Evolutionary conservation across 495 filamentous ascomycete species (phyloP).

Genomic region (Aspergillus mulundensis): DNA sequence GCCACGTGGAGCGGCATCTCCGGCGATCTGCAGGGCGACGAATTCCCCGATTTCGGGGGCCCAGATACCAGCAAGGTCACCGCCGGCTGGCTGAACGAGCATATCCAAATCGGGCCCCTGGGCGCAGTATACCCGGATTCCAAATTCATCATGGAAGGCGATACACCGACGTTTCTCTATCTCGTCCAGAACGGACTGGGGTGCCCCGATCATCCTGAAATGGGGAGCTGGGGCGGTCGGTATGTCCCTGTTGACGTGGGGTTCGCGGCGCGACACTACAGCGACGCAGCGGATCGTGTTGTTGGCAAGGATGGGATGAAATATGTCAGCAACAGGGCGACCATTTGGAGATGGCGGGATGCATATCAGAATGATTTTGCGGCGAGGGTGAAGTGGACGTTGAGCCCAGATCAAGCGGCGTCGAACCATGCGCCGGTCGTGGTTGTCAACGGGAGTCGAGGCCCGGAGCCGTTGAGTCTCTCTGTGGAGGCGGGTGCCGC

Average conservation of each 20-base stretch:
- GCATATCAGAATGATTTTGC: slow-evolving; percentile 46
- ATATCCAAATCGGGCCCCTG: slow-evolving; percentile 41
- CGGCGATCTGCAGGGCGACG: slow-evolving; percentile 31
- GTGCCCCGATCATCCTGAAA: slow-evolving; percentile 33
- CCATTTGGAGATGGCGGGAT: slow-evolving; percentile 40
- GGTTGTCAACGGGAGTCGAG: slow-evolving; percentile 30
- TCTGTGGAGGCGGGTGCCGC: too few relatives aligned
- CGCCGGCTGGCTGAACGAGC: slow-evolving; percentile 35
- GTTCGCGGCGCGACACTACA: slow-evolving; percentile 15
- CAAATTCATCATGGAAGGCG: slow-evolving; percentile 40
- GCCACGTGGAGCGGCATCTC: slow-evolving; percentile 44
- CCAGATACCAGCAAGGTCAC: slow-evolving; percentile 31
- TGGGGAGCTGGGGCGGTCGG: slow-evolving; percentile 21
- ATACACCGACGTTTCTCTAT: slow-evolving; percentile 41
- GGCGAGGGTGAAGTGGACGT: slow-evolving; percentile 42
- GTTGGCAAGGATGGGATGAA: background rate
- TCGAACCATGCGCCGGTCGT: slow-evolving; percentile 38
- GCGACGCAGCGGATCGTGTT: slow-evolving; percentile 1
- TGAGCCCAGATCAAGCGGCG: slow-evolving; percentile 6
- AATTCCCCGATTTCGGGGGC: slow-evolving; percentile 33
- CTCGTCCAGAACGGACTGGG: slow-evolving; percentile 43
- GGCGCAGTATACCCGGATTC: slow-evolving; percentile 36
- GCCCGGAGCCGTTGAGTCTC: slow-evolving; percentile 23
- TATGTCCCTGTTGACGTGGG: slow-evolving; percentile 22
- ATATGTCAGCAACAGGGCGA: background rate